Conservation (phyloP, 108 stramenopile genomes). For the Nitzschia inconspicua region DNA sequence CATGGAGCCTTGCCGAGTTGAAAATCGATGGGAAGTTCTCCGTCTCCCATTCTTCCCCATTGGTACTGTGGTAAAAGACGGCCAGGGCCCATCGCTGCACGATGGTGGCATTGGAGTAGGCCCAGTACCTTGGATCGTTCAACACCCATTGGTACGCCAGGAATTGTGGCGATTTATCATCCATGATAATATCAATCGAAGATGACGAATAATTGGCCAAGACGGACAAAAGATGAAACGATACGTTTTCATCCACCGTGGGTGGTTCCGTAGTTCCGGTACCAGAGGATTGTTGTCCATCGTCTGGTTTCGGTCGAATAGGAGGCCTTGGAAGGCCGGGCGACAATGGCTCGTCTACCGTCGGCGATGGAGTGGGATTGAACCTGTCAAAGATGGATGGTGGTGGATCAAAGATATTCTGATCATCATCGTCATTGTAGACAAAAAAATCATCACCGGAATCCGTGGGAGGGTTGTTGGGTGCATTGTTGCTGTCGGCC, state of each 20-base stretch:
- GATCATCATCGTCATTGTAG: not conserved
- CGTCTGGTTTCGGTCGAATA: no score
- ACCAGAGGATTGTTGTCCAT: no score
- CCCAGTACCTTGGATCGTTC: constrained; percentile 13
- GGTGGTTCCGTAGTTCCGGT: not conserved
- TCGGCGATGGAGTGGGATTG: no score
- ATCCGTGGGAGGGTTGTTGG: not conserved
- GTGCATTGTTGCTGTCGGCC: not conserved
- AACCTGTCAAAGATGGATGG: constrained; percentile 35
- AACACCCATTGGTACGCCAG: constrained; percentile 20
- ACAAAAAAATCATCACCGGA: not conserved
- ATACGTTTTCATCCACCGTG: not conserved
- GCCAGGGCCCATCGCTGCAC: constrained; percentile 48
- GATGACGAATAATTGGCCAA: not conserved
- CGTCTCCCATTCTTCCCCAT: constrained; percentile 42
- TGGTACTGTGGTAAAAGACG: constrained; percentile 48
- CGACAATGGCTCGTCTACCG: no score
- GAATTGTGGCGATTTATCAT: constrained; percentile 18
- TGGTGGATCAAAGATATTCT: not conserved
- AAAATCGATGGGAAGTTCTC: not conserved
- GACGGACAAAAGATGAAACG: not conserved
- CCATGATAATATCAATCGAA: not conserved
- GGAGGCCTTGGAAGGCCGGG: no score
- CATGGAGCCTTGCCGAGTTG: not conserved
- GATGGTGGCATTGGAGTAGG: constrained; percentile 6